A percentile compares a stretch with the other conserved stretches of the same genome.
Evolutionary conservation across 2,329 filamentous ascomycete genomes (phyloP).

Genomic region (Cordyceps militaris): DNA sequence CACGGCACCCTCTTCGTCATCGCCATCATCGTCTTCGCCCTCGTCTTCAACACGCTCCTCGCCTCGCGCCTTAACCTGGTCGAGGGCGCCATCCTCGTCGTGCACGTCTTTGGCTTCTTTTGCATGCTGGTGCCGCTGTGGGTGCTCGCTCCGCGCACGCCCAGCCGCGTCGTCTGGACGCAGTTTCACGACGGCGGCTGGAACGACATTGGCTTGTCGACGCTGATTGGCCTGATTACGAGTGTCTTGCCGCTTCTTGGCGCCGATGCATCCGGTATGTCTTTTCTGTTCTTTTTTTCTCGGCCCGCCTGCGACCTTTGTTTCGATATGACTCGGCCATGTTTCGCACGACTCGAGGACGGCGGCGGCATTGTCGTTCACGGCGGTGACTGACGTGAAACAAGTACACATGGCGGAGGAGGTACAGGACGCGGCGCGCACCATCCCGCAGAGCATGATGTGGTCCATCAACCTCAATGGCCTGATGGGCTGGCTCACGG

Average conservation of each 20-base stretch:
- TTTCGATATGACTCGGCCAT: not conserved
- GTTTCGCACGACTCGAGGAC: no score
- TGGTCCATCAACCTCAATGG: constrained; percentile 24
- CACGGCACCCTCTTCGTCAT: constrained; percentile 37
- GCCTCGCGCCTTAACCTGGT: constrained; percentile 32
- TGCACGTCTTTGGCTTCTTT: constrained; percentile 26
- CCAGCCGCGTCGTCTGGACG: constrained; percentile 22
- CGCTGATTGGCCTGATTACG: constrained; percentile 31
- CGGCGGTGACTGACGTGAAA: not conserved
- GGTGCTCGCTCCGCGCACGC: constrained; percentile 25
- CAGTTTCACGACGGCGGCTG: constrained; percentile 28
- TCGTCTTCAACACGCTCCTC: constrained; percentile 22
- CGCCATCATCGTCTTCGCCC: constrained; percentile 29
- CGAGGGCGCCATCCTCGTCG: constrained; percentile 36
- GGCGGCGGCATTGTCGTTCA: no score
- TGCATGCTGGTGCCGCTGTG: constrained; percentile 32
- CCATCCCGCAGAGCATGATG: constrained; percentile 15
- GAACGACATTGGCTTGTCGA: constrained; percentile 27
- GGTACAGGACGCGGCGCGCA: constrained; percentile 14
- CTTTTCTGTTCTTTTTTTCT: not conserved
- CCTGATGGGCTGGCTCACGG: constrained; percentile 33
- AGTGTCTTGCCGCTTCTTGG: constrained; percentile 28
- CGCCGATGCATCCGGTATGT: constrained; percentile 20
- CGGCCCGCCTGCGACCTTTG: not conserved
- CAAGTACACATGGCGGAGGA: constrained; percentile 18